Percentiles rank a stretch among this genome's conserved stretches.
Evolutionary conservation across 306 rosid species (phyloP).

Genomic region (Quercus agrifolia): DNA sequence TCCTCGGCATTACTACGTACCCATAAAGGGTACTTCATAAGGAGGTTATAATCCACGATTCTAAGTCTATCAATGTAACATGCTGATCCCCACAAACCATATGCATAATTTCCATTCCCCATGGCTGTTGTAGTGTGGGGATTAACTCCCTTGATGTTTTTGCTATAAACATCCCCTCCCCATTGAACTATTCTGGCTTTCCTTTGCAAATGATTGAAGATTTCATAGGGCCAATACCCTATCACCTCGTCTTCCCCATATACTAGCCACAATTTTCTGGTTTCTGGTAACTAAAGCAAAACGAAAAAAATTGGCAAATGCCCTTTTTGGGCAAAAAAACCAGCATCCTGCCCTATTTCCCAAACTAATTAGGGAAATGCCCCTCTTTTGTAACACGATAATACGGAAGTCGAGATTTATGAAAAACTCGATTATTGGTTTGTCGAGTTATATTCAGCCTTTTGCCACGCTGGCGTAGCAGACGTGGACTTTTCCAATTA

Average conservation of each 20-base stretch:
- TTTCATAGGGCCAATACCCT: constrained; percentile 66
- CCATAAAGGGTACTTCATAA: constrained; percentile 40
- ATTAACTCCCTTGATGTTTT: constrained; percentile 18
- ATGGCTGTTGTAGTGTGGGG: constrained; percentile 65
- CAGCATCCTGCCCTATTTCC: too few species aligned
- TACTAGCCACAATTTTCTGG: constrained; percentile 62
- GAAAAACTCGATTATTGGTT: too few species aligned
- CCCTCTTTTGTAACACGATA: too few species aligned
- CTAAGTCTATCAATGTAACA: constrained; percentile 32
- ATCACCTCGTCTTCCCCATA: constrained; percentile 22
- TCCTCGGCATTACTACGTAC: constrained; percentile 23
- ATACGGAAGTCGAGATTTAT: too few species aligned
- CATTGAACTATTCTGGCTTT: constrained; percentile 59
- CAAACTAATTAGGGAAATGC: too few species aligned
- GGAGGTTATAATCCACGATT: constrained; percentile 42
- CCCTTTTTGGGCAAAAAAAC: too few species aligned
- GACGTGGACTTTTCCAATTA: too few species aligned
- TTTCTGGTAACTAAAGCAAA: constrained; percentile 41
- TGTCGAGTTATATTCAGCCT: too few species aligned
- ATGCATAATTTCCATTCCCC: constrained; percentile 48
- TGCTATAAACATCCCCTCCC: constrained; percentile 80
- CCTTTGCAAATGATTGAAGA: constrained; percentile 25
- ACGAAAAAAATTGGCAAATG: too few species aligned
- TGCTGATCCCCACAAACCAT: background rate
- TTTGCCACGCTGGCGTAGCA: too few species aligned